Evolutionary conservation across 345 rosid species (phyloP), one percentile per base, ranked within the genome.

Genomic region (Rhizophora apiculata): DNA sequence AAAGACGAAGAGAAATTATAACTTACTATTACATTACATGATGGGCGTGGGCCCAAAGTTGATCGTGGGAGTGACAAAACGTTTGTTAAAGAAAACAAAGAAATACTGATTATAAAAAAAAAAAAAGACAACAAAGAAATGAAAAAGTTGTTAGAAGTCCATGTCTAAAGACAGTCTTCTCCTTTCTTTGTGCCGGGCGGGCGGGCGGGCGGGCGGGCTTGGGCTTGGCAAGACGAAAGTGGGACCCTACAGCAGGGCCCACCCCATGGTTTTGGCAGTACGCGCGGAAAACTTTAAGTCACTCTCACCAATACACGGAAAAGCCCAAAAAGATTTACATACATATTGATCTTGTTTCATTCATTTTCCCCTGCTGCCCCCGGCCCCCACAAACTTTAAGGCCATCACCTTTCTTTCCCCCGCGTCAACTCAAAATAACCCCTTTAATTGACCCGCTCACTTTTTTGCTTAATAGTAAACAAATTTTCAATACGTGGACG

Each of bases 111-210:
- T 24, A 24, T 0, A 24, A 62, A 43, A 3, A 49, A 79, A 31
- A 72, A 18, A 15, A 61, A 31, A 37, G 51, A 24, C 24, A 24
- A 24, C 24, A 24, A 62, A 52, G 21, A 9, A 60, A 30, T n/a
- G 32, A 43, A 27, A 56, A 30, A 26, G 76, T 65, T 46, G 73
- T 49, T 72, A 36, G 60, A 64, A 51, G 80, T 75, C 74, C 76
- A 80, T 54, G 72, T 74, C 70, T 13, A 24, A 5, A 31, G 29
- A 61, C 51, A n/a, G 19, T 24, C 24, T 24, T 56, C 46, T 52
- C 20, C 43, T 29, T 8, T 31, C n/a, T 5, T 60, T 27, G 26
- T 39, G 4, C 26, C 32, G 20, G 2, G 37, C 3, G 43, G n/a
- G 8, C 37, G 3, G 32, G 1, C 0, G n/a, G n/a, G n/a, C n/a